Percentiles rank a stretch among this genome's conserved stretches.
phyloP scores from a whole-genome alignment of 2,329 filamentous ascomycete genomes.

The Cordyceps tenuipes region DNA sequence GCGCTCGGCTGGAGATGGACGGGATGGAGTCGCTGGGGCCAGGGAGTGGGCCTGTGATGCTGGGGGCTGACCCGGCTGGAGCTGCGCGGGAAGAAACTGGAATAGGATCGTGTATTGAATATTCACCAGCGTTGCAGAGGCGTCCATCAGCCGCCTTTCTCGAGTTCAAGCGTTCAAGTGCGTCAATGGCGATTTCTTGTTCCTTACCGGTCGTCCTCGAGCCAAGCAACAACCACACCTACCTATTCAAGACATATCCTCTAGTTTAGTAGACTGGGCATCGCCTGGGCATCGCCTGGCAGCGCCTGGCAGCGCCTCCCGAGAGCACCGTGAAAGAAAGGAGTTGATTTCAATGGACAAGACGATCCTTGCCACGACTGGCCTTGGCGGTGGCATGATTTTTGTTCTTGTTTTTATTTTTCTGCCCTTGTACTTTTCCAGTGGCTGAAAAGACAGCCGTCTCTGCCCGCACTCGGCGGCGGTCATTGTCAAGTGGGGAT shows the following conservation, averaged over 20 bases:
- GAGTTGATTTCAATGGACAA: background rate
- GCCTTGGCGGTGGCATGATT: constrained; percentile 4
- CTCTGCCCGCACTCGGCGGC: background rate
- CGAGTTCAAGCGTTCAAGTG: background rate
- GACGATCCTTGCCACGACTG: background rate
- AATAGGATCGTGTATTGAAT: too few relatives aligned
- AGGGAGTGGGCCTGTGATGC: background rate
- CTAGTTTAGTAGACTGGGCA: background rate
- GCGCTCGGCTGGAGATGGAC: background rate
- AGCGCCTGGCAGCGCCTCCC: constrained; percentile 3
- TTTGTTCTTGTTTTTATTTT: background rate
- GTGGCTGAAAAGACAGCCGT: background rate
- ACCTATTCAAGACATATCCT: background rate
- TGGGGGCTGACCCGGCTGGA: background rate
- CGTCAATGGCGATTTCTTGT: background rate
- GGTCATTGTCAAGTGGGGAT: background rate
- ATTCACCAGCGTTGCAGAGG: background rate
- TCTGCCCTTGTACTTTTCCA: background rate
- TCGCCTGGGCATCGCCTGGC: background rate
- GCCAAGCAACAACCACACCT: background rate
- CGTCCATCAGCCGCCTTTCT: background rate
- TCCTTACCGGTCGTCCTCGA: background rate
- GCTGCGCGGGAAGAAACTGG: too few relatives aligned
- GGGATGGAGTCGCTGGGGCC: background rate
- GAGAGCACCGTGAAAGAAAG: constrained; percentile 1